A percentile compares a stretch with the other conserved stretches of the same genome.
These are phyloP conservation scores for Cladophialophora exuberans DNA, from an alignment of 2,329 filamentous ascomycete species.

Conservation along the genomic window DNA sequence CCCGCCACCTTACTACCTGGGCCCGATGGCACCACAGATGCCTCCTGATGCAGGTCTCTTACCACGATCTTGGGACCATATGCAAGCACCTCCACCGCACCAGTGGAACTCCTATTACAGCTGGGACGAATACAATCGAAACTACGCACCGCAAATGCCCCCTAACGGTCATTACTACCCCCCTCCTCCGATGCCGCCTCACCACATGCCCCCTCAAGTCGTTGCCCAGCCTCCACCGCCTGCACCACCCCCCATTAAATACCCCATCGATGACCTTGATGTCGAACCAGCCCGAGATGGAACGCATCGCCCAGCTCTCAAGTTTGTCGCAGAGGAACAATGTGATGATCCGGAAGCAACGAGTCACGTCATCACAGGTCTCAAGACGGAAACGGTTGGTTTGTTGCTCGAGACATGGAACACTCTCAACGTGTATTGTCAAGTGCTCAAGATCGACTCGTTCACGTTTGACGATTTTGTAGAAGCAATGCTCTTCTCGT, in stretches of 20 bases:
- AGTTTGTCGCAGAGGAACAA: slow-evolving; percentile 67
- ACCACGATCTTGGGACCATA: slow-evolving; percentile 27
- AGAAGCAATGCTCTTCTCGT: slow-evolving; percentile 79
- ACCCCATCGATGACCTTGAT: slow-evolving; percentile 92
- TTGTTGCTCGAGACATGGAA: slow-evolving; percentile 90
- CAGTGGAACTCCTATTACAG: slow-evolving; percentile 5
- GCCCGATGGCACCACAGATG: slow-evolving; percentile 47
- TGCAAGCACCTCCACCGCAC: slow-evolving; percentile 24
- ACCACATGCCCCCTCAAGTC: slow-evolving; percentile 13
- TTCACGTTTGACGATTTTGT: slow-evolving; percentile 98
- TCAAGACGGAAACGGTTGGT: slow-evolving; percentile 84
- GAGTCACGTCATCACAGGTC: slow-evolving; percentile 55
- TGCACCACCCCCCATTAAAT: slow-evolving; percentile 81
- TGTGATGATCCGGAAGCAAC: slow-evolving; percentile 56
- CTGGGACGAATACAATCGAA: slow-evolving; percentile 13
- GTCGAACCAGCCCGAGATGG: slow-evolving; percentile 68
- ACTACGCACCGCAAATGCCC: slow-evolving; percentile 33
- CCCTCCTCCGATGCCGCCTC: slow-evolving; percentile 19
- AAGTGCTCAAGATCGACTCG: slow-evolving; percentile 90
- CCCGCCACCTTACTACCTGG: slow-evolving; percentile 60
- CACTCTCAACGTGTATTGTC: slow-evolving; percentile 96
- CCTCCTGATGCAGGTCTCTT: slow-evolving; percentile 49
- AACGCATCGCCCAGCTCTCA: slow-evolving; percentile 71
- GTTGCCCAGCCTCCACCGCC: slow-evolving; percentile 57
- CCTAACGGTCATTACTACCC: slow-evolving; percentile 37